Conservation (phyloP, 441 rosid genomes). For the Pelargonium cotyledonis region DNA sequence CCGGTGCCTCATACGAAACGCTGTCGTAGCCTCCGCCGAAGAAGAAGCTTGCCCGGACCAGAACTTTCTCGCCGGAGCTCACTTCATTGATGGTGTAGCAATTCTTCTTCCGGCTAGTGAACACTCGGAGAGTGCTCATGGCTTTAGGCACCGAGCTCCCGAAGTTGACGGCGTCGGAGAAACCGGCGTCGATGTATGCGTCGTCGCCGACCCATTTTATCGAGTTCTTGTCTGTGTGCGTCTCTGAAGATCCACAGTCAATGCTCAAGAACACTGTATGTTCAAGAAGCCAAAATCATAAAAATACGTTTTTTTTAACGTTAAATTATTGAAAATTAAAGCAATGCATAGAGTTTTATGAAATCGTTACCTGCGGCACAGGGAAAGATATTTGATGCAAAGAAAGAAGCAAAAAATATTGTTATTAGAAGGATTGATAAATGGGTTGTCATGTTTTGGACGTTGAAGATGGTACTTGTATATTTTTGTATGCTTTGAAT, state of each 20-base stretch:
- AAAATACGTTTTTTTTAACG: too few relatives aligned
- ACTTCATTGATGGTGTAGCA: conserved; percentile 33
- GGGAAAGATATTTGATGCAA: too few relatives aligned
- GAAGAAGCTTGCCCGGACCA: conserved; percentile 38
- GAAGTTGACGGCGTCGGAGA: conserved; percentile 16
- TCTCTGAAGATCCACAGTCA: conserved; percentile 43
- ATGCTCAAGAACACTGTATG: conserved; percentile 30
- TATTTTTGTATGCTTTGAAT: too few relatives aligned
- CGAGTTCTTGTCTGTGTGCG: conserved; percentile 22
- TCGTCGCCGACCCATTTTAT: conserved; percentile 43
- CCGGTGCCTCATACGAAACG: conserved; percentile 15
- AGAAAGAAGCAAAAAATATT: too few relatives aligned
- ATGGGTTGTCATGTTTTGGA: too few relatives aligned
- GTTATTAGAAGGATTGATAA: too few relatives aligned
- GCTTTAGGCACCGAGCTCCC: conserved; percentile 14
- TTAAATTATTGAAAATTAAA: too few relatives aligned
- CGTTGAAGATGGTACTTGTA: too few relatives aligned
- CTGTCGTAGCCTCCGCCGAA: conserved; percentile 45
- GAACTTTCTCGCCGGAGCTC: conserved; percentile 25
- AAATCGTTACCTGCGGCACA: too few relatives aligned
- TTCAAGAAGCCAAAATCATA: too few relatives aligned
- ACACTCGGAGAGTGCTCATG: conserved; percentile 45
- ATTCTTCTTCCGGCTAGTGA: conserved; percentile 37
- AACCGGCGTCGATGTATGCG: conserved; percentile 18
- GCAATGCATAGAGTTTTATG: too few relatives aligned